Base-by-base conservation (phyloP, 202 grass and related monocot genomes). In the Panicum virgatum region DNA sequence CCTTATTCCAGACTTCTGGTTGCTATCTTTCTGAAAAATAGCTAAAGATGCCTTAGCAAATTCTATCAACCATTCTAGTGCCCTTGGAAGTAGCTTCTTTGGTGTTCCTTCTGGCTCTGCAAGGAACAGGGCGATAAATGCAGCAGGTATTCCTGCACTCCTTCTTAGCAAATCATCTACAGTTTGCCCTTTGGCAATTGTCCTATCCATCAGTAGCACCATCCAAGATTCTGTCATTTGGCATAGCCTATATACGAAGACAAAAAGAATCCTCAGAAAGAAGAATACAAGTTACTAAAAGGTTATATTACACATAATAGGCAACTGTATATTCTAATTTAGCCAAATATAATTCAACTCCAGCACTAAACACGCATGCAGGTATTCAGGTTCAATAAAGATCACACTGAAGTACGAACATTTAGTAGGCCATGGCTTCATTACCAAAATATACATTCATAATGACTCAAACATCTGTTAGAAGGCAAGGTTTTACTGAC, bases 181-280 rank as follows among this genome's bases (percentile, higher is more conserved):
- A 64, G 95, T 95, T 83, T 98, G 95, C 46, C 89, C 92, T 83
- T 93, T 90, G 65, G 86, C 87, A 77, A 87, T 85, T 59, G 87
- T 94, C 73, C 92, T 92, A 71, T 93, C 86, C 92, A 98, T 98
- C 47, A 98, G 77, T 72, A 92, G 84, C 77, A 78, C 73, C 96
- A 98, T 93, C 96, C 96, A 98, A 19, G 86, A 87, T 44, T 98
- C 96, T 14, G 88, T 98, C 92, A 98, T 91, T 90, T 98, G 94
- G 69, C 89, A 93, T 60, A 98, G 90, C 84, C 96, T 98, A 80
- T 26, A 84, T 88, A 78, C 9, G 11, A 75, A 61, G 11, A 83
- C 50, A 81, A 73, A 76, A 60, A 89, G 83, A 34, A 62, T 72
- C 59, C 20, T 60, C 66, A 27, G 53, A n/a, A 78, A 30, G 11